Conservation (phyloP, 1,139 yeast genomes). For the Debaryomyces coudertii region DNA sequence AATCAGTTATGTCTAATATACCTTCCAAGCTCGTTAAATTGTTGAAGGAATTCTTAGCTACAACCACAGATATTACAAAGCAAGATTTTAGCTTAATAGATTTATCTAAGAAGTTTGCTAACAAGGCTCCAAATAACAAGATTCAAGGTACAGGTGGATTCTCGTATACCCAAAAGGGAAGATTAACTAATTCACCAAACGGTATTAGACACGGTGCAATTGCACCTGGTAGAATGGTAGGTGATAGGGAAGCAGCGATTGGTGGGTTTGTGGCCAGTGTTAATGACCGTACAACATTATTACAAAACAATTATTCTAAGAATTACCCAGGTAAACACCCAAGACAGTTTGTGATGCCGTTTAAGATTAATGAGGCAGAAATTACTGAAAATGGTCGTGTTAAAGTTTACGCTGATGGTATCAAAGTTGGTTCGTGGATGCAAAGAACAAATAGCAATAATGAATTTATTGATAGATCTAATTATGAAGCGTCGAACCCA, state of each 20-base stretch:
- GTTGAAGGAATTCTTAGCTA: constrained; percentile 33
- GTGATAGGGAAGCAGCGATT: constrained; percentile 59
- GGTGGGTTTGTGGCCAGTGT: constrained; percentile 71
- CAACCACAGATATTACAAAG: constrained; percentile 23
- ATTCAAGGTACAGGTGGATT: constrained; percentile 75
- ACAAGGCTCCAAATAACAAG: constrained; percentile 19
- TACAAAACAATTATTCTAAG: constrained; percentile 45
- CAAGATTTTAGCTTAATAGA: constrained; percentile 26
- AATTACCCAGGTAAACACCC: constrained; percentile 48
- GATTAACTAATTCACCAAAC: constrained; percentile 72
- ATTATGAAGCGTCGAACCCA: constrained; percentile 36
- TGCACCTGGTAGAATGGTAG: constrained; percentile 72
- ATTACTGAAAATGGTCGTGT: constrained; percentile 41
- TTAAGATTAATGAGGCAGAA: constrained; percentile 45
- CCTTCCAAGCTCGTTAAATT: constrained; percentile 24
- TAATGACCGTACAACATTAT: constrained; percentile 40
- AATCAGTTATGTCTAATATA: constrained; percentile 26
- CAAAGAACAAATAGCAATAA: constrained; percentile 25
- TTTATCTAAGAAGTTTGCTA: constrained; percentile 20
- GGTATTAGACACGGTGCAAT: constrained; percentile 64
- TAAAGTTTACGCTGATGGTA: constrained; percentile 45
- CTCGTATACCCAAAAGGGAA: constrained; percentile 71
- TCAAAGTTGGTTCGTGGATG: constrained; percentile 47
- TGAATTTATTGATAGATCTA: constrained; percentile 23
- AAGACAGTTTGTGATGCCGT: constrained; percentile 50